These are phyloP conservation scores for Calcarisporium arbuscula DNA, from an alignment of 2,329 filamentous ascomycete species.

Conservation along the genomic window DNA sequence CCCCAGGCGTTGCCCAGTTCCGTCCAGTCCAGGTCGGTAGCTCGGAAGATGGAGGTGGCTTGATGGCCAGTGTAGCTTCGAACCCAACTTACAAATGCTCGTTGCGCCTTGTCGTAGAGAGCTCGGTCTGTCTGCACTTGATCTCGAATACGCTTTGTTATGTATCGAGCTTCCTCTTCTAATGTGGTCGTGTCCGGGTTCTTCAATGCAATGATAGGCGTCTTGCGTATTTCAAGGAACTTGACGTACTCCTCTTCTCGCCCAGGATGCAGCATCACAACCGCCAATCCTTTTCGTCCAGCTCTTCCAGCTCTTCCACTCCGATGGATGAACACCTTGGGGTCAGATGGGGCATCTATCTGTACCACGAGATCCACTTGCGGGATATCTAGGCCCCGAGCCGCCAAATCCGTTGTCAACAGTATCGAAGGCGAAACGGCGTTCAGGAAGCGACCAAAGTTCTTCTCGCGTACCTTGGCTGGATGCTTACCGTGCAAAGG, in stretches of 20 bases:
- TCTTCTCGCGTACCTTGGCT: conserved; percentile 79
- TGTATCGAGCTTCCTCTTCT: conserved; percentile 53
- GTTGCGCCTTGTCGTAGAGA: conserved; percentile 80
- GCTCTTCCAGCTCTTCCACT: conserved; percentile 87
- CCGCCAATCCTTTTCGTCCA: conserved; percentile 74
- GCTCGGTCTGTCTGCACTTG: conserved; percentile 45
- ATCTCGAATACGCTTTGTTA: conserved; percentile 55
- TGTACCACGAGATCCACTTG: conserved; percentile 88
- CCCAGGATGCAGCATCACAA: conserved; percentile 79
- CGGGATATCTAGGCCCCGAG: conserved; percentile 85
- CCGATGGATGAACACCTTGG: conserved; percentile 92
- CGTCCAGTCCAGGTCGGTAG: conserved; percentile 76
- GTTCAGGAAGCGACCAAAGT: conserved; percentile 74
- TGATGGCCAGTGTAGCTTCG: conserved; percentile 88
- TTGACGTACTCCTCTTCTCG: conserved; percentile 84
- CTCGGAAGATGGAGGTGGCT: conserved; percentile 83
- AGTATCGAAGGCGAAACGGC: conserved; percentile 72
- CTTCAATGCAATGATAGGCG: conserved; percentile 63
- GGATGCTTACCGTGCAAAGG: conserved; percentile 90
- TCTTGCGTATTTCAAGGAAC: conserved; percentile 82
- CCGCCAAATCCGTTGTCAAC: conserved; percentile 87
- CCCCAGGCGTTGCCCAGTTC: conserved; percentile 80
- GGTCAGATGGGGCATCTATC: conserved; percentile 74
- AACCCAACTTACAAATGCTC: conserved; percentile 89
- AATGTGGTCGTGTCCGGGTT: conserved; percentile 52